Evolutionary conservation across 192 early-diverging fungal genomes (phyloP), one percentile per base, ranked within the genome.

Genomic region (Gigaspora rosea): DNA sequence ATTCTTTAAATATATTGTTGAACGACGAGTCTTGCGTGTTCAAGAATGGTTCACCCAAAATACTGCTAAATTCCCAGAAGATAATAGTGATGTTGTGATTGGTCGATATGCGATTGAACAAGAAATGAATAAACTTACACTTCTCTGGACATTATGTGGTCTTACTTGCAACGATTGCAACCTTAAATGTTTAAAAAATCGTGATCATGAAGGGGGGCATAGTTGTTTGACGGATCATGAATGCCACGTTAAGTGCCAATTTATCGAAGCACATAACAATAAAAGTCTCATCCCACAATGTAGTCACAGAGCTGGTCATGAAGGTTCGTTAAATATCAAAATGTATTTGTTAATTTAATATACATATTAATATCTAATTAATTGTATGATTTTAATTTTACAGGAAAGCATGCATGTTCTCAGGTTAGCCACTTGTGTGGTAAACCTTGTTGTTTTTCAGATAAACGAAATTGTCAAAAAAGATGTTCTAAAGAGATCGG

Each of bases 211-310:
- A 41, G 66, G 54, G 3, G 16, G 54, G n/a, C 77, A 78, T 62
- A 36, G 73, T 56, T 78, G 77, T 22, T 73, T 78, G 27, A 78
- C 77, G 0, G 69, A 78, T 73, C 77, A 78, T 63, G 20, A 36
- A 57, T 78, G 77, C 48, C 77, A 78, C 22, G 41, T 33, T 10
- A 11, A 0, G 16, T 78, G 77, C 11, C 47, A 74, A 35, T 73
- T 78, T 32, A 16, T 8, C 6, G 67, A 78, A 50, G 57, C 57
- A 18, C 77, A 78, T 20, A 3, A n/a, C 9, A 41, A 50, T 50
- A 41, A 32, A 62, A 33, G 8, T 33, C 46, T 66, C 15, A 72
- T 78, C 20, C 77, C 77, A 73, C 13, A 13, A 50, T 78, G 77
- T 46, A 49, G 32, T 5, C 33, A 73, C 13, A 18, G n/a, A 57